Conservation (phyloP, 2,329 filamentous ascomycete species). For the Rugonectria rugulosa region DNA sequence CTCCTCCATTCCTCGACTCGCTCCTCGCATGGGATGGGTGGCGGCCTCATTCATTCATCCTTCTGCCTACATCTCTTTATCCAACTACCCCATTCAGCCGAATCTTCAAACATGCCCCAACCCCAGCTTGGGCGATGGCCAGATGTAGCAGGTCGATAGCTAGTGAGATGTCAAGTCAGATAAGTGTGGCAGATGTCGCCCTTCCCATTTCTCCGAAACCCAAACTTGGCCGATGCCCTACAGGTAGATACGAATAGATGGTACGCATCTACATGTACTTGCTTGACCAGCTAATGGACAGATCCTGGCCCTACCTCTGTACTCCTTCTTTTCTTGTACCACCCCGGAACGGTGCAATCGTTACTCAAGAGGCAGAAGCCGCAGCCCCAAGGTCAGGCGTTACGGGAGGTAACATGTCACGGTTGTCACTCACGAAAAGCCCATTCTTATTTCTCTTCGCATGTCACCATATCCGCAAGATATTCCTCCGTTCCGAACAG, state of each 20-base stretch:
- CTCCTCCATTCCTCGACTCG: too few species aligned
- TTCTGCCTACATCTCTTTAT: background rate
- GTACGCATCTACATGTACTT: background rate
- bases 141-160: constrained; percentile 6
- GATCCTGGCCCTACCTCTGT: too few species aligned
- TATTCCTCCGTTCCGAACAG: constrained; percentile 31
- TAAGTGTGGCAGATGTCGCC: background rate
- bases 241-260: background rate
- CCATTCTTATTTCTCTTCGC: constrained; percentile 9
- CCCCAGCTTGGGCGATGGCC: constrained; percentile 4
- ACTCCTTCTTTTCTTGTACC: constrained; percentile 22
- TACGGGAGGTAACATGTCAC: background rate
- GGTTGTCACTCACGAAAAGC: background rate
- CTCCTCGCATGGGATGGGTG: background rate
- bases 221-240: background rate
- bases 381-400: too few species aligned
- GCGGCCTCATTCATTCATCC: background rate
- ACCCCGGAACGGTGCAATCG: constrained; percentile 26
- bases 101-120: constrained; percentile 7
- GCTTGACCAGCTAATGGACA: too few species aligned
- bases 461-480: constrained; percentile 36
- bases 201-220: background rate
- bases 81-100: constrained; percentile 1
- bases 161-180: too few species aligned
- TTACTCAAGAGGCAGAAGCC: constrained; percentile 5